A percentile compares a stretch with the other conserved stretches of the same genome.
phyloP scores from a whole-genome alignment of 345 rosid genomes.

The Populus simonii region DNA sequence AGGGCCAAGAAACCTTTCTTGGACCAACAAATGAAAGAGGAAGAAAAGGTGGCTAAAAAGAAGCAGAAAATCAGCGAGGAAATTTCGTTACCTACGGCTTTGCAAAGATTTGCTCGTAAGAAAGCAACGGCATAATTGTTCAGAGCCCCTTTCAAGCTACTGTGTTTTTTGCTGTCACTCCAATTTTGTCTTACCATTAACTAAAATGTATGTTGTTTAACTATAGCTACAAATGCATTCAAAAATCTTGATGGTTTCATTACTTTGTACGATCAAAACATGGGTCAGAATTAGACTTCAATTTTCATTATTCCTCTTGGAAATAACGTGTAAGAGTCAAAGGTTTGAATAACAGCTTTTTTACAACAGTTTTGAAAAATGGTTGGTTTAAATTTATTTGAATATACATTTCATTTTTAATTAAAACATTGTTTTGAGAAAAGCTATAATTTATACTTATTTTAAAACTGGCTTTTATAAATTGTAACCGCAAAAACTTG shows the following conservation, averaged over 20 bases:
- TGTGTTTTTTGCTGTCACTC: not conserved
- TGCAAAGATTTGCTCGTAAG: conserved; percentile 56
- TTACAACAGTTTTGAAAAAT: no score
- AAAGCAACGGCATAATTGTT: conserved; percentile 10
- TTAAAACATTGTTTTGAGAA: no score
- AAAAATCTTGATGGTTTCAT: not conserved
- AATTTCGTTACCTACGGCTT: conserved; percentile 46
- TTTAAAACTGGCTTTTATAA: no score
- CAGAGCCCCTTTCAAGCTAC: not conserved
- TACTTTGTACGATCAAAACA: not conserved
- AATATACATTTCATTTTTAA: no score
- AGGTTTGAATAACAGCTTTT: not conserved
- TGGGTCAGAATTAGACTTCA: not conserved
- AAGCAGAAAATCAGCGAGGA: conserved; percentile 53
- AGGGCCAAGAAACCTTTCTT: conserved; percentile 64
- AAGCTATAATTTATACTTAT: no score
- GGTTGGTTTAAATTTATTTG: no score
- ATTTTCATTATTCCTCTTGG: no score
- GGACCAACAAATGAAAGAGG: conserved; percentile 44
- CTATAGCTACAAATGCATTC: not conserved
- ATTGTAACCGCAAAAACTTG: no score
- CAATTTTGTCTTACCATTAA: not conserved
- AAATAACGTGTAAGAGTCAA: no score
- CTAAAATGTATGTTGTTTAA: no score
- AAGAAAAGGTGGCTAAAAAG: conserved; percentile 34